Percentiles rank a stretch among this genome's conserved stretches.
These are phyloP conservation scores for Penicillium sp. DNA, from an alignment of 2,329 filamentous ascomycete species.

Conservation along the genomic window DNA sequence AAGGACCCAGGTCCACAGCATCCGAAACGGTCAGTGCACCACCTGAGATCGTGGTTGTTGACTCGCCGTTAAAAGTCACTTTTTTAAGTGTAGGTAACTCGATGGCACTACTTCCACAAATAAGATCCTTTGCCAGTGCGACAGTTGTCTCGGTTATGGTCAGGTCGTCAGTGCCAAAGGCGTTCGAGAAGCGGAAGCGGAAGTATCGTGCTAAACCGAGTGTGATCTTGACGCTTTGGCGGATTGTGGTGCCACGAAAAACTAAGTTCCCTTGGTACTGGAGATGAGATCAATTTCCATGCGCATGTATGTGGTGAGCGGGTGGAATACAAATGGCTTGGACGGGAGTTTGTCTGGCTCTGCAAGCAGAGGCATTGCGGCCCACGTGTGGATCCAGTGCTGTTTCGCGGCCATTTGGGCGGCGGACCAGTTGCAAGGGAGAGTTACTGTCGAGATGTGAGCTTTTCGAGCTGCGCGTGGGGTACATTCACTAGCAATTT, in stretches of 20 bases:
- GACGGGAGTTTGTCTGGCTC: constrained; percentile 64
- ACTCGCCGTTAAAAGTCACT: constrained; percentile 59
- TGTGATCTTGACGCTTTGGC: constrained; percentile 64
- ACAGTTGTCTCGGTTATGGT: constrained; percentile 61
- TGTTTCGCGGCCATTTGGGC: not conserved
- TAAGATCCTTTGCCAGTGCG: constrained; percentile 48
- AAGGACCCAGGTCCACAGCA: constrained; percentile 54
- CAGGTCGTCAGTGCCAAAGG: constrained; percentile 61
- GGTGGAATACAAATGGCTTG: constrained; percentile 50
- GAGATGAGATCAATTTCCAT: constrained; percentile 31
- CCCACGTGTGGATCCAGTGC: constrained; percentile 2
- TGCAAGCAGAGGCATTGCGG: constrained; percentile 50
- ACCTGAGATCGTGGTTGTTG: constrained; percentile 52
- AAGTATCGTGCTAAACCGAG: constrained; percentile 55
- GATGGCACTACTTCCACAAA: constrained; percentile 54
- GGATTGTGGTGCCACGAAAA: constrained; percentile 63
- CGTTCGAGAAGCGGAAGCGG: constrained; percentile 65
- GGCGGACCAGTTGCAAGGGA: too few species aligned
- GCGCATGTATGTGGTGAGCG: constrained; percentile 9
- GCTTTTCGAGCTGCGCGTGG: not conserved
- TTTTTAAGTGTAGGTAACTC: constrained; percentile 53
- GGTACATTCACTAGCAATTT: not conserved
- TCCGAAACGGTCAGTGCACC: constrained; percentile 63
- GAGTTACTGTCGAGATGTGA: too few species aligned
- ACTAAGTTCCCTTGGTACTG: constrained; percentile 53